Evolutionary conservation across 2,329 filamentous ascomycete genomes (phyloP).

Genomic region (Aspergillus uvarum): DNA sequence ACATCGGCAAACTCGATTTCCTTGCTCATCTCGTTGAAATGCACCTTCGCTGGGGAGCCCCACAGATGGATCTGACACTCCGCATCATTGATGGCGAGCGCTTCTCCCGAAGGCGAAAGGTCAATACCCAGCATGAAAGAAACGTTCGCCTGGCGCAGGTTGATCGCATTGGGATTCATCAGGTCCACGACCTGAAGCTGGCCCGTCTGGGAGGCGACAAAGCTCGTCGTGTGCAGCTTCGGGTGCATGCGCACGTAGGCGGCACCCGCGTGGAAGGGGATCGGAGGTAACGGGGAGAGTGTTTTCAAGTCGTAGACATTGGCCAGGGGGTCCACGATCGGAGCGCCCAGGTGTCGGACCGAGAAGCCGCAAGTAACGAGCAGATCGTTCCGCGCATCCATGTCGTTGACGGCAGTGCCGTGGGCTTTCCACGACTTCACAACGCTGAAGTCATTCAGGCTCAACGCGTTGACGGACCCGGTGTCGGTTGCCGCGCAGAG

Average conservation of each 20-base stretch:
- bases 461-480: constrained; percentile 82
- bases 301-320: constrained; percentile 96
- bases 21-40: constrained; percentile 78
- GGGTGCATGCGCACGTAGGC: constrained; percentile 97
- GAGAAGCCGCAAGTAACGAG: constrained; percentile 95
- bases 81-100: constrained; percentile 75
- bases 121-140: constrained; percentile 77
- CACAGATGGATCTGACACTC: constrained; percentile 80
- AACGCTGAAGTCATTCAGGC: constrained; percentile 72
- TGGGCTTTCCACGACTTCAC: constrained; percentile 90
- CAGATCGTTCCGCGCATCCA: constrained; percentile 95
- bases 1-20: constrained; percentile 75
- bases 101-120: constrained; percentile 83
- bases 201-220: constrained; percentile 86
- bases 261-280: constrained; percentile 87
- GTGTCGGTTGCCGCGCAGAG: constrained; percentile 87
- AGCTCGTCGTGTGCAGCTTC: constrained; percentile 88
- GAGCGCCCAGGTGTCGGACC: constrained; percentile 72
- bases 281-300: constrained; percentile 80
- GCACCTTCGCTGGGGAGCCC: constrained; percentile 81
- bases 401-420: constrained; percentile 84
- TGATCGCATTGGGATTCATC: constrained; percentile 87
- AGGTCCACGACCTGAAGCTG: constrained; percentile 96
- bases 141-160: constrained; percentile 78
- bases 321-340: constrained; percentile 86